Evolutionary conservation across 768 basidiomycete species (phyloP), one percentile per base, ranked within the genome.

Genomic region (Leccinum obscurum): DNA sequence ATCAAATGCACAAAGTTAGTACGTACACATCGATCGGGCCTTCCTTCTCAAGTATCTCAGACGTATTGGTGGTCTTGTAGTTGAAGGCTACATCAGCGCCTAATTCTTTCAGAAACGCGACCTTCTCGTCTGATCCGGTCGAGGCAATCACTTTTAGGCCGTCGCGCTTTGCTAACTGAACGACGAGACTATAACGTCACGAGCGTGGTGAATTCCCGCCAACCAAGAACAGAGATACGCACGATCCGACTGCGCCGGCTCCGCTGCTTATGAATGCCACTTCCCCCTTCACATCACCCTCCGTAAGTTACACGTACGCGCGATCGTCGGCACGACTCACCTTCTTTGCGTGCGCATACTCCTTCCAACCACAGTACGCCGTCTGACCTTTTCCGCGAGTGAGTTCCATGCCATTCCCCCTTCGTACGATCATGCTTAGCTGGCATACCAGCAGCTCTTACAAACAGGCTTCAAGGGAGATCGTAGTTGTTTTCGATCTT

Each of bases 21-120:
- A 63, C 62, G 62, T 71, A 84, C 75, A 85, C 73, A 64, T 86
- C 76, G 56, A 87, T 78, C 0, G 81, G 82, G 6, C 87, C 87
- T 65, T 89, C 80, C 58, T 79, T 77, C 59, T 71, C 63, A 28
- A 92, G 75, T 4, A 87, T 77, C 20, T 85, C 80, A 2, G 65
- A 67, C 0, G 82, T 84, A 50, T 77, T 75, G 1, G 76, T 76
- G 0, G 80, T 89, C 76, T 91, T 87, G 74, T 88, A 90, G 72
- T 90, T 89, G 77, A 89, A 90, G 2, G 79, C 85, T 14, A 86
- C 80, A 62, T 92, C 88, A 0, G 83, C 82, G 1, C 88, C 88
- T 39, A 88, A 61, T 15, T 78, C 77, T 55, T 80, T 79, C 71
- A 87, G 76, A 66, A 81, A 88, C 5, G 76, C 70, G 8, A 91